Base-by-base conservation (phyloP, 1,284 basidiomycete genomes). In the Rhodotorula sp. region DNA sequence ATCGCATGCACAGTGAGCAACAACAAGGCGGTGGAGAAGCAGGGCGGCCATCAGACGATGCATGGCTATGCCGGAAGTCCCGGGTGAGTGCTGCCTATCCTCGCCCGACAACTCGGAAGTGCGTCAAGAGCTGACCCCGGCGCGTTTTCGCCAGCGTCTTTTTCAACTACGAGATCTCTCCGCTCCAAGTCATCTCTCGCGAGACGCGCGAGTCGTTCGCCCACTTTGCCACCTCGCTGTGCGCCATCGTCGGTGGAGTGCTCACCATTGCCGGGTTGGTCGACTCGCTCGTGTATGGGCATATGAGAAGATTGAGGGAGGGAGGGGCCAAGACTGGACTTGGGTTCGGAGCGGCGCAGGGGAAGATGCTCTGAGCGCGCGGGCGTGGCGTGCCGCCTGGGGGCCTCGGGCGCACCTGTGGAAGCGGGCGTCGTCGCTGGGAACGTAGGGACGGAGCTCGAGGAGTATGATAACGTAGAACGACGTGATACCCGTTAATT, bases 81-180 rank as follows among this genome's bases (percentile, higher is more conserved):
- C 0, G 83, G 79, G 67, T 80, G 52, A 69, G 81, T 46, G 76
- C 20, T 61, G 72, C 31, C 31, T 46, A 48, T 65, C 20, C 26
- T 51, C 15, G 3, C n/a, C 2, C 12, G 23, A 8, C 64, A 72
- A 65, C 15, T 34, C 34, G 34, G 34, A 34, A 34, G 6, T 34
- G 7, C 34, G 34, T 34, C 34, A 6, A 34, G 34, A 34, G 5
- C 34, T 34, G 34, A 34, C 5, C 29, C 29, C 29, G 29, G 34
- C 34, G 34, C 34, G 7, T 34, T 34, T 59, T 1, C 12, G 26
- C 15, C 64, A 72, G 67, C 15, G 62, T 90, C 26, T 97, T 93
- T 85, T 91, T 97, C 87, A 97, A 95, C 70, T 84, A 96, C 91
- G 97, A 99, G 81, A 98, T 99, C 80, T 96, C 93, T n/a, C 95